phyloP scores from a whole-genome alignment of 2,329 filamentous ascomycete genomes.

The Microdochium paspali region DNA sequence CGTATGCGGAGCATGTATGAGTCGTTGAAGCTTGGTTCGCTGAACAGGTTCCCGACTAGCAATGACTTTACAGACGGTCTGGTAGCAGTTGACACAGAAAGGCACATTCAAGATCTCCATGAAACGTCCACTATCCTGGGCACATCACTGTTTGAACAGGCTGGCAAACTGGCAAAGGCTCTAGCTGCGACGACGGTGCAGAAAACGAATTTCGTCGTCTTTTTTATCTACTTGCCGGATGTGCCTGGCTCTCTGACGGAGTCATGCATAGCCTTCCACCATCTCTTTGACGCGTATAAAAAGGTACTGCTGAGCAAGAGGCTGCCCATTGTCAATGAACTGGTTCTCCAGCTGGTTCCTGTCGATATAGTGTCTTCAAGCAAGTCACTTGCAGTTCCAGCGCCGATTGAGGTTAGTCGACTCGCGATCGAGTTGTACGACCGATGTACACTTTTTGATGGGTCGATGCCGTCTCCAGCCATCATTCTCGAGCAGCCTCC shows the following conservation, averaged over 20 bases:
- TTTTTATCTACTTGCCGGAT: conserved; percentile 62
- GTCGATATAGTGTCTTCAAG: conserved; percentile 57
- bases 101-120: conserved; percentile 27
- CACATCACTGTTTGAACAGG: conserved; percentile 36
- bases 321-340: conserved; percentile 42
- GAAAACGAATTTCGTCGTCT: conserved; percentile 61
- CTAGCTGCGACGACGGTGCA: conserved; percentile 30
- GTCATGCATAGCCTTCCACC: conserved; percentile 64
- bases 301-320: conserved; percentile 38
- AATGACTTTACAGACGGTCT: conserved; percentile 37
- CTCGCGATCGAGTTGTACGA: conserved; percentile 72
- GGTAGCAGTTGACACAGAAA: conserved; percentile 39
- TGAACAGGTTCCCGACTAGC: conserved; percentile 37
- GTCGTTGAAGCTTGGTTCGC: conserved; percentile 60
- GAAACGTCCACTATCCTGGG: conserved; percentile 30
- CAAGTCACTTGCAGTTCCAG: conserved; percentile 51
- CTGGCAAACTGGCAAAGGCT: conserved; percentile 36
- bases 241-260: conserved; percentile 54
- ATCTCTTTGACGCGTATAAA: conserved; percentile 58
- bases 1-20: conserved; percentile 66
- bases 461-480: conserved; percentile 54
- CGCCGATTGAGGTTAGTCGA: conserved; percentile 47
- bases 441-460: conserved; percentile 52
- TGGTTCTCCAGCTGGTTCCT: conserved; percentile 72
- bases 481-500: conserved; percentile 63